Base-by-base conservation (phyloP, 331 rosid species). In the Malus hybrid region DNA sequence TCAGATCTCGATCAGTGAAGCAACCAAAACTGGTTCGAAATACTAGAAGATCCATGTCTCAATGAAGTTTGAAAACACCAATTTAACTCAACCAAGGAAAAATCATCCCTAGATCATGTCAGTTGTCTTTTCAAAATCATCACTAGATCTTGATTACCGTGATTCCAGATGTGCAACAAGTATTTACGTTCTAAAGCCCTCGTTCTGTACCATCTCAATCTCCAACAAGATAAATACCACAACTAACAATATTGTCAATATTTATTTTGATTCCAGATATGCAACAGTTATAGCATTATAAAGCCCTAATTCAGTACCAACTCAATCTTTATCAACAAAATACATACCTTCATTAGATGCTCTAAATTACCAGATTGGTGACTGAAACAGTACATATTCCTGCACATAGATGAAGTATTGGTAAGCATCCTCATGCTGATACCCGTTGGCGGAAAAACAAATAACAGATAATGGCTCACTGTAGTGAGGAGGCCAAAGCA, bases 361-460 rank as follows among this genome's bases (percentile, higher is more conserved):
- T 94, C 99, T 76, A 94, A 77, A 74, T 94, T 94, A 42, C 99
- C 99, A 66, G 99, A 94, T 72, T 92, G 99, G 76, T 87, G 60
- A 70, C 99, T 94, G 90, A 94, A 94, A 86, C 99, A 94, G 83
- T 94, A 94, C 79, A 92, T 87, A 80, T 94, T 94, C 90, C 99
- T 94, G 88, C 80, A 74, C n/a, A 74, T 42, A 79, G 74, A 75
- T 81, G 48, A 30, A 70, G 5, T 16, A 67, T 73, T 70, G 10
- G 3, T 20, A 20, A 58, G 63, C 3, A 58, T 58, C 14, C 63
- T 10, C 22, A 58, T 20, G 63, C 68, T 24, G 8, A 9, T 42
- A 22, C 28, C 30, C 32, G 2, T 5, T 28, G 18, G 66, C 0
- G n/a, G 29, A 10, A 61, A 61, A 61, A 61, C 6, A 5, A 61